A percentile compares a stretch with the other conserved stretches of the same genome.
Conservation (phyloP, 345 rosid species). For the Hypericum perforatum region DNA sequence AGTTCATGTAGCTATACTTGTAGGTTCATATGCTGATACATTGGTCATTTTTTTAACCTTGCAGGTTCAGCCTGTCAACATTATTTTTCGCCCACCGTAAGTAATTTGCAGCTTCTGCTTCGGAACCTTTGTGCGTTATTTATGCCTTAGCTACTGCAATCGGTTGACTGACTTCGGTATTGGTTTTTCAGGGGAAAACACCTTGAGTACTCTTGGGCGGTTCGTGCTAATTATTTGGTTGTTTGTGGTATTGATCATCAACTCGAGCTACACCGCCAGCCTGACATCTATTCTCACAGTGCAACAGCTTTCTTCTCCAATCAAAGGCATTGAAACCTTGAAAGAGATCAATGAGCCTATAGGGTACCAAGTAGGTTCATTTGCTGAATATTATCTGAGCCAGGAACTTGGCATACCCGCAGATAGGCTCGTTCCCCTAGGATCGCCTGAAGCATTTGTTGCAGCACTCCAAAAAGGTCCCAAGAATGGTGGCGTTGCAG, state of each 20-base stretch:
- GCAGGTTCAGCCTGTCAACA: constrained; percentile 98
- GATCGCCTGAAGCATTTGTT: constrained; percentile 76
- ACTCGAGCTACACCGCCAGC: constrained; percentile 95
- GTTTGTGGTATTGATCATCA: constrained; percentile 79
- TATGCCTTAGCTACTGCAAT: constrained; percentile 3
- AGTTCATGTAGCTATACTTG: no score
- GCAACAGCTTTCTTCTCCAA: constrained; percentile 69
- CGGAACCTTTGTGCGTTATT: neutral
- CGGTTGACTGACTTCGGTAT: constrained; percentile 17
- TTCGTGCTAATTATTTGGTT: constrained; percentile 83
- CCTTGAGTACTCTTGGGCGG: constrained; percentile 75
- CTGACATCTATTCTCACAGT: constrained; percentile 90
- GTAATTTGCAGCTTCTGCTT: constrained; percentile 17
- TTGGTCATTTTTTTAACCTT: constrained; percentile 22
- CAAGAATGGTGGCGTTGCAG: constrained; percentile 70
- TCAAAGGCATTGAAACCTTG: constrained; percentile 75
- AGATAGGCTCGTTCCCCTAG: constrained; percentile 64
- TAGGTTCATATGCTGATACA: no score
- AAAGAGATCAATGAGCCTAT: constrained; percentile 49
- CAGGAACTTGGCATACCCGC: constrained; percentile 63
- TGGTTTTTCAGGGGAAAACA: constrained; percentile 66
- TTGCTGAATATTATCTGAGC: constrained; percentile 62
- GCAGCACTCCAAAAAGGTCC: constrained; percentile 64
- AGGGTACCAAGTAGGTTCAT: constrained; percentile 85
- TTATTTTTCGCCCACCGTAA: constrained; percentile 86